Base-by-base conservation (phyloP, 768 basidiomycete species). In the Serendipita vermifera region DNA sequence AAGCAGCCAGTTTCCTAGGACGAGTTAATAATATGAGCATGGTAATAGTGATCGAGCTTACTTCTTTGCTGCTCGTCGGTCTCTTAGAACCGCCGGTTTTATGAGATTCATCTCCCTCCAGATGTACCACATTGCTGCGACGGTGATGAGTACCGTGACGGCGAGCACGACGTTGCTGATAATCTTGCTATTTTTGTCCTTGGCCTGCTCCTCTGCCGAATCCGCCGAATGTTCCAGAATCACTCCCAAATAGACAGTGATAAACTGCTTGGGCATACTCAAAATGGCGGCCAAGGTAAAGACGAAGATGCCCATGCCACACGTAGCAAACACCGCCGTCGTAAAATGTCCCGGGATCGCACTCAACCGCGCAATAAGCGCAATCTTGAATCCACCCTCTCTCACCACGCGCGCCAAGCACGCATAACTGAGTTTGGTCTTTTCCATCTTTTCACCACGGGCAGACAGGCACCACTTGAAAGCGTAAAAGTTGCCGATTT, bases 321-420 rank as follows among this genome's bases (percentile, higher is more conserved):
- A 92, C 3, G 90, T 83, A 2, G 89, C 79, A 65, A 93, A 91
- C 3, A 93, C 77, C 32, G 85, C 87, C 3, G 88, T 92, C 0
- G 89, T 89, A 65, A 91, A 90, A 62, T 88, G 91, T 13, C 81
- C 88, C 1, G 90, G 92, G 58, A 92, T 89, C 29, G 83, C 89
- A 62, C 83, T 86, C 55, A 84, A 73, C 32, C 86, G 79, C 3
- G 80, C 83, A 55, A 89, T 77, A 43, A 91, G 70, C 0, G 85
- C 86, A 58, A 90, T 80, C 65, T 77, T 82, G 73, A 93, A 89
- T 1, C 91, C 93, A 33, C 92, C 93, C 15, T 91, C 86, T 14
- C 87, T 78, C 11, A 94, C 81, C 13, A 89, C 70, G 26, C 68
- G 69, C 1, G 73, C 73, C 13, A 78, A 67, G 62, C 75, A 76